Base-by-base conservation (phyloP, 805 yeast species). In the Pichia rugopelliculosa region DNA sequence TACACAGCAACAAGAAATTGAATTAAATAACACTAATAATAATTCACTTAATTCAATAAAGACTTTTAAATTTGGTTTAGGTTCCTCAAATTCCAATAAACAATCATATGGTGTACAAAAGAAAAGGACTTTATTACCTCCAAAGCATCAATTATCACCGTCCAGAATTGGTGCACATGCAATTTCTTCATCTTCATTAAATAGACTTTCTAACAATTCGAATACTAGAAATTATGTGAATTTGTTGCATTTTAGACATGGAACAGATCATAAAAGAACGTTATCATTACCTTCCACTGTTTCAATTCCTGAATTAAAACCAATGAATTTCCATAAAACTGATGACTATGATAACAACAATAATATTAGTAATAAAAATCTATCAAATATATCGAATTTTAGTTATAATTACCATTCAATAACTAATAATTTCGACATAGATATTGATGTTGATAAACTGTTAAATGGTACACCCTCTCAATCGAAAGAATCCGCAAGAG, bases 141-240 rank as follows among this genome's bases (percentile, higher is more conserved):
- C 65, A 48, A 53, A 41, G 24, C 61, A 51, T 51, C 77, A 82
- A 17, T 61, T 74, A 26, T 80, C 87, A 1, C 89, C 89, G 0
- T 84, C 87, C 1, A 80, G 79, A 55, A 72, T 82, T 11, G 90
- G 90, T 0, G 88, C 88, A 1, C 76, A 74, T 21, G 87, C 88
- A 1, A 85, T 83, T 1, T 83, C 87, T 0, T 68, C 70, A 1
- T 56, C 76, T 30, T 62, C 61, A 36, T 60, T 62, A 12, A 58
- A 59, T 44, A 26, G 41, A 6, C 54, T 58, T n/a, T 30, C 34
- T 30, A 30, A 30, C n/a, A 27, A 6, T 10, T 10, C 33, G 17
- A 27, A 27, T 41, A 56, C 56, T 3, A 52, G 60, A 33, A 63
- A 65, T 15, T 53, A 54, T 6, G 39, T 48, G 6, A 52, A 17